Evolutionary conservation across 495 filamentous ascomycete species (phyloP).

Genomic region (Penicillium chermesinum): DNA sequence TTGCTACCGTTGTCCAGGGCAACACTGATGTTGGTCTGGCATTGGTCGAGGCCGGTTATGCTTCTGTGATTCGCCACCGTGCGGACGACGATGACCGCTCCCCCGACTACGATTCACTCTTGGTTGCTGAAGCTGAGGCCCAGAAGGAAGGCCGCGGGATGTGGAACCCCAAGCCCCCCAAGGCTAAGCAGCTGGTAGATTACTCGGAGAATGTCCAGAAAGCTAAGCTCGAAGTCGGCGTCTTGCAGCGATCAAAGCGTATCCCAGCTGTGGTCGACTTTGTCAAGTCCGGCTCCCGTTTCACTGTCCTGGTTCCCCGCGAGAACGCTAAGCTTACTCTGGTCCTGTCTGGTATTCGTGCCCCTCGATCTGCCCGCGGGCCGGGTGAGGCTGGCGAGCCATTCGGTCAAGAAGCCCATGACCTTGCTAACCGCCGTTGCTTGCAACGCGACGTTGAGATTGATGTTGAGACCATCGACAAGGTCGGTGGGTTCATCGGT

Average conservation of each 20-base stretch:
- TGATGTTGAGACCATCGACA: constrained; percentile 91
- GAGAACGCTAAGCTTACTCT: constrained; percentile 94
- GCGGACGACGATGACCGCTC: constrained; percentile 90
- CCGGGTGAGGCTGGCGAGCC: constrained; percentile 80
- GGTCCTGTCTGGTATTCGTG: constrained; percentile 88
- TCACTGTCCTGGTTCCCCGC: constrained; percentile 85
- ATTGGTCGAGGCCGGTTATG: constrained; percentile 86
- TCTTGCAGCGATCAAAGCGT: constrained; percentile 81
- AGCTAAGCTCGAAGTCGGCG: constrained; percentile 85
- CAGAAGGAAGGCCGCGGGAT: constrained; percentile 86
- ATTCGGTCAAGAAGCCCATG: constrained; percentile 90
- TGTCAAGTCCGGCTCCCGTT: constrained; percentile 91
- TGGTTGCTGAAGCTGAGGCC: constrained; percentile 82
- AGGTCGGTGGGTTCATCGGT: constrained; percentile 95
- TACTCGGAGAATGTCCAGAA: constrained; percentile 91
- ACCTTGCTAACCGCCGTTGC: constrained; percentile 78
- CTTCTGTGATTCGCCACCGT: constrained; percentile 88
- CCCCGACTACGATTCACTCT: constrained; percentile 86
- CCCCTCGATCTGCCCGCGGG: constrained; percentile 81
- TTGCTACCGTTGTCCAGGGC: constrained; percentile 76
- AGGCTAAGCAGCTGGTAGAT: constrained; percentile 74
- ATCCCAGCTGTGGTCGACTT: constrained; percentile 96
- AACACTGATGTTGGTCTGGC: constrained; percentile 82
- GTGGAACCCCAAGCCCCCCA: constrained; percentile 81
- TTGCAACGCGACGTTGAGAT: constrained; percentile 97